Percentiles rank a stretch among this genome's conserved stretches.
Conservation (phyloP, 495 filamentous ascomycete species). For the Aspergillus campestris region DNA sequence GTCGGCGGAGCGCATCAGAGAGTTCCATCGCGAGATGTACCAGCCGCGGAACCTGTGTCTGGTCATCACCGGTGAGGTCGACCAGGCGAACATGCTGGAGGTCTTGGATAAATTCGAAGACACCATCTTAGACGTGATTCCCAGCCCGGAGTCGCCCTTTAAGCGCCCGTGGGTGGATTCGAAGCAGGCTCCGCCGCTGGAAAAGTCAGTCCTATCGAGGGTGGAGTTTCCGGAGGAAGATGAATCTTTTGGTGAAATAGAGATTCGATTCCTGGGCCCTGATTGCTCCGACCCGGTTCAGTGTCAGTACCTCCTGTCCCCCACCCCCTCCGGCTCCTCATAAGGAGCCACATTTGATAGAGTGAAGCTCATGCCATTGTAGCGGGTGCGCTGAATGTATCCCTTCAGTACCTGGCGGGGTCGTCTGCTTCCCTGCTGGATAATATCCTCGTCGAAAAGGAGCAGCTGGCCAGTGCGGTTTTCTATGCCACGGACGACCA, state of each 20-base stretch:
- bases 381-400: slow-evolving; percentile 62
- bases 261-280: slow-evolving; percentile 79
- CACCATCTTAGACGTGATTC: slow-evolving; percentile 72
- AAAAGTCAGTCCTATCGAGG: slow-evolving; percentile 59
- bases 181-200: slow-evolving; percentile 59
- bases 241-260: slow-evolving; percentile 79
- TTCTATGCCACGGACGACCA: slow-evolving; percentile 65
- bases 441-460: slow-evolving; percentile 86
- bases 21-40: slow-evolving; percentile 95
- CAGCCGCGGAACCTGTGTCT: slow-evolving; percentile 93
- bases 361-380: slow-evolving; percentile 12
- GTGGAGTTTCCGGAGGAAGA: slow-evolving; percentile 97
- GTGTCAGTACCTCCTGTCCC: slow-evolving; percentile 38
- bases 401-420: slow-evolving; percentile 78
- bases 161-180: slow-evolving; percentile 89
- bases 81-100: slow-evolving; percentile 69
- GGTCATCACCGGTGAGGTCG: slow-evolving; percentile 80
- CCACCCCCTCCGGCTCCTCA: background rate
- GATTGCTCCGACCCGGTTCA: slow-evolving; percentile 54
- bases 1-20: slow-evolving; percentile 79
- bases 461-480: slow-evolving; percentile 80
- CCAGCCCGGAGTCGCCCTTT: slow-evolving; percentile 64
- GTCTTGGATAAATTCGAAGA: slow-evolving; percentile 85
- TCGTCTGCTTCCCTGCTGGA: slow-evolving; percentile 90
- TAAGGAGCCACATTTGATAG: background rate